phyloP scores from a whole-genome alignment of 2,329 filamentous ascomycete species.

The Dactylellina sp. region DNA sequence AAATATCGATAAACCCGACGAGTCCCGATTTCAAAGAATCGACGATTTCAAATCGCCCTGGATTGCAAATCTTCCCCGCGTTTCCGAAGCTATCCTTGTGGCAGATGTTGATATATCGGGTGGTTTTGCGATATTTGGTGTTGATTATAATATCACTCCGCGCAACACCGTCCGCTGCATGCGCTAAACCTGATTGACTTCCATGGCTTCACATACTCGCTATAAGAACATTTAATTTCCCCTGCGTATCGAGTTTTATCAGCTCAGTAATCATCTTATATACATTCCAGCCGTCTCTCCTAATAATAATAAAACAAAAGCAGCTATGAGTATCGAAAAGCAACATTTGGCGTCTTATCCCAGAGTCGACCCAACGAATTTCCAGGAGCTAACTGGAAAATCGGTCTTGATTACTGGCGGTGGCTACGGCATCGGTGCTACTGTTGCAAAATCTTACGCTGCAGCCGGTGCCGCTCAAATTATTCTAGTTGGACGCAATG shows the following conservation, averaged over 20 bases:
- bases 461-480: constrained; percentile 64
- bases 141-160: too few species aligned
- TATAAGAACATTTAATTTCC: background rate
- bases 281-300: too few species aligned
- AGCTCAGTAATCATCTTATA: background rate
- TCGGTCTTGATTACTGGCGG: constrained; percentile 62
- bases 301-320: background rate
- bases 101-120: constrained; percentile 1
- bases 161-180: too few species aligned
- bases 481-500: constrained; percentile 64
- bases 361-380: constrained; percentile 4
- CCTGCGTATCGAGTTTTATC: background rate
- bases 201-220: too few species aligned
- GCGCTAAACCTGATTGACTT: too few species aligned
- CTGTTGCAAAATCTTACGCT: constrained; percentile 62
- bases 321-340: constrained; percentile 7
- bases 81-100: background rate
- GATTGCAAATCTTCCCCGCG: background rate
- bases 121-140: too few species aligned
- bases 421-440: constrained; percentile 60
- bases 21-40: too few species aligned
- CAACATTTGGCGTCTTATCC: constrained; percentile 10
- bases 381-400: constrained; percentile 58
- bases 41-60: background rate
- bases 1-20: too few species aligned